Evolutionary conservation across 106 monocot genomes (phyloP), one percentile per base, ranked within the genome.

Genomic region (Allium cepa): DNA sequence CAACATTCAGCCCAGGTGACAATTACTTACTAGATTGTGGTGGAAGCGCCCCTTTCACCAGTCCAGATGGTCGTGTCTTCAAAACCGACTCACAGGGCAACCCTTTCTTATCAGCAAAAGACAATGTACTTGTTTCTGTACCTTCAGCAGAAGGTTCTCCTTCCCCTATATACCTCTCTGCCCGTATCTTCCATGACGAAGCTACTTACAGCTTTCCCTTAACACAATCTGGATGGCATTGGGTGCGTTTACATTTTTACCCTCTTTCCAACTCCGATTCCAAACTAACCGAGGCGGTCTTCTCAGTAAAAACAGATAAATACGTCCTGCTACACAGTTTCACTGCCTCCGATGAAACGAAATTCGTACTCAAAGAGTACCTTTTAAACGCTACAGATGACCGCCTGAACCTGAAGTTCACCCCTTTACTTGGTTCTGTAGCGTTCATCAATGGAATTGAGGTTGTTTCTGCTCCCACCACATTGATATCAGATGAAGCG

Each of bases 371-470:
- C 71, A 90, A 85, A 77, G 94, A 94, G 75, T 94, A 75, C 75
- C 78, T 94, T 66, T 3, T 90, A 51, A 87, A 82, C 72, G 82
- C 76, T 56, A 87, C 88, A 53, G 22, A 64, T 26, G 73, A 86
- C 60, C 63, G 59, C 45, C 72, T 94, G 28, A 73, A 79, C 47
- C 36, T 94, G 57, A 59, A 66, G 22, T 87, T 94, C 79, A 46
- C 71, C 22, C 94, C 94, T 15, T 62, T 79, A 17, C 71, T 71
- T 15, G 70, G 74, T 64, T 94, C 94, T 16, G 73, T 71, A 10
- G 94, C 94, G 3, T 94, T 85, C 80, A 72, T 94, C 79, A 94
- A 94, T 74, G 94, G 50, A 72, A 83, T 94, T 7, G 94, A 94
- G 79, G 75, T 94, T 3, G 82, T 94, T 49, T 85, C 90, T 13